Base-by-base conservation (phyloP, 2,329 filamentous ascomycete species). In the Xylariales sp. region DNA sequence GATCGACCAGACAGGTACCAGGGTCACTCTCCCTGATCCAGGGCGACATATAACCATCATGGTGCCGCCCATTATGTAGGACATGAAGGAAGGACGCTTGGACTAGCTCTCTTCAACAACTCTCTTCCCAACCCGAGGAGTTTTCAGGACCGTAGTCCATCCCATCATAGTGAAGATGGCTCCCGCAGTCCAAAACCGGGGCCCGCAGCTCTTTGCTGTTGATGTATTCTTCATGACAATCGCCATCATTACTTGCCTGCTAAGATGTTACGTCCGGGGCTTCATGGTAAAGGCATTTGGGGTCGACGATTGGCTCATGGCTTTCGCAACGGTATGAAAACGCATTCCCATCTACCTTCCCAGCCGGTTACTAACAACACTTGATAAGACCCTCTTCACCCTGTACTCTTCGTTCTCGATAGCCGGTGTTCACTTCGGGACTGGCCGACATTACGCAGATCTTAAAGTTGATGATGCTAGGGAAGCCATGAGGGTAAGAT, bases 281-380 rank as follows among this genome's bases (percentile, higher is more conserved):
- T 41, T 37, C 36, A 43, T 46, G 16, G 31, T 46, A 20, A 43
- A 40, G 24, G 31, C 35, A 9, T 46, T 42, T 29, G 44, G 44
- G 7, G 10, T 20, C 11, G 44, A 46, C 32, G 44, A 46, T 11
- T 42, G 31, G 31, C 28, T 43, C 15, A 46, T 46, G 44, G n/a
- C 38, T 6, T 19, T 35, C 11, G 44, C 44, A 3, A 38, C 39
- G 29, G 43, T 45, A 31, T 10, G 43, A 15, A 4, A 21, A 20
- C 27, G 7, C 9, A 14, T n/a, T n/a, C n/a, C n/a, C n/a, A n/a
- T n/a, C n/a, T n/a, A n/a, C n/a, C n/a, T n/a, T n/a, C n/a, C n/a
- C 32, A 36, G 9, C 9, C 5, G 16, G 5, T 9, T 21, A 39
- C 16, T 39, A 12, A 39, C 15, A 28, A 21, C 15, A 29, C 11